Evolutionary conservation across 176 grass and related monocot genomes (phyloP).

Genomic region (Raddia guianensis): DNA sequence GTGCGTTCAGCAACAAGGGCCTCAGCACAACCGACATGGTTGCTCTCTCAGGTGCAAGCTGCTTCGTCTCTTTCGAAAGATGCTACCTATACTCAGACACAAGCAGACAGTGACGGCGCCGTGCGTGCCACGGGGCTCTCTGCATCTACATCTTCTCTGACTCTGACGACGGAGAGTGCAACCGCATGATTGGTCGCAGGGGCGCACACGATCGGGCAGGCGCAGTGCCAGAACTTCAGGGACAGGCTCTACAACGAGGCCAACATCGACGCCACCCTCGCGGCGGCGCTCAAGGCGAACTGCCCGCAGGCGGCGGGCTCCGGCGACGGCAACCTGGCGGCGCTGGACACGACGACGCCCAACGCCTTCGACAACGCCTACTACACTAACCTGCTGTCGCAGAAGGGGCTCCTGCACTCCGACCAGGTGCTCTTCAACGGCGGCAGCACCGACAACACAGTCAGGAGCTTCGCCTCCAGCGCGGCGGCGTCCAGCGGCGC

Average conservation of each 20-base stretch:
- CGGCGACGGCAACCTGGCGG: slow-evolving; percentile 59
- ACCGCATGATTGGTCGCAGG: slow-evolving; percentile 25
- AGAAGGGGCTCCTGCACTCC: slow-evolving; percentile 64
- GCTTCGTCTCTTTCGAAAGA: too few relatives aligned
- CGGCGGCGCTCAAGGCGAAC: slow-evolving; percentile 53
- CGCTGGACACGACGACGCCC: slow-evolving; percentile 54
- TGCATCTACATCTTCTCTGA: too few relatives aligned
- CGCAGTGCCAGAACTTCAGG: slow-evolving; percentile 46
- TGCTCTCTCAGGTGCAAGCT: slow-evolving; percentile 33
- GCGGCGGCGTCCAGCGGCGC: slow-evolving; percentile 36
- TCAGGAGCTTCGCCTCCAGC: slow-evolving; percentile 51
- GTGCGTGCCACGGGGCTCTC: too few relatives aligned
- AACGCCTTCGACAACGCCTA: slow-evolving; percentile 57
- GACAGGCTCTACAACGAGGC: slow-evolving; percentile 57
- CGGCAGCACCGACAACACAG: slow-evolving; percentile 54
- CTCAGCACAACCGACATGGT: slow-evolving; percentile 27
- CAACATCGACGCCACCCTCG: slow-evolving; percentile 51
- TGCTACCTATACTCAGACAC: too few relatives aligned
- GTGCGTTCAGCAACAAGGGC: not conserved
- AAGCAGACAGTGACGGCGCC: too few relatives aligned
- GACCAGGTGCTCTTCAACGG: slow-evolving; percentile 85
- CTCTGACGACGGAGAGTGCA: too few relatives aligned
- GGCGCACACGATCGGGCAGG: slow-evolving; percentile 57
- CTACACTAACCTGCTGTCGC: slow-evolving; percentile 56
- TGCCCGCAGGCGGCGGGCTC: slow-evolving; percentile 31